Percentiles rank a stretch among this genome's conserved stretches.
Evolutionary conservation across 345 rosid genomes (phyloP).

Genomic region (Boechera retrofracta): DNA sequence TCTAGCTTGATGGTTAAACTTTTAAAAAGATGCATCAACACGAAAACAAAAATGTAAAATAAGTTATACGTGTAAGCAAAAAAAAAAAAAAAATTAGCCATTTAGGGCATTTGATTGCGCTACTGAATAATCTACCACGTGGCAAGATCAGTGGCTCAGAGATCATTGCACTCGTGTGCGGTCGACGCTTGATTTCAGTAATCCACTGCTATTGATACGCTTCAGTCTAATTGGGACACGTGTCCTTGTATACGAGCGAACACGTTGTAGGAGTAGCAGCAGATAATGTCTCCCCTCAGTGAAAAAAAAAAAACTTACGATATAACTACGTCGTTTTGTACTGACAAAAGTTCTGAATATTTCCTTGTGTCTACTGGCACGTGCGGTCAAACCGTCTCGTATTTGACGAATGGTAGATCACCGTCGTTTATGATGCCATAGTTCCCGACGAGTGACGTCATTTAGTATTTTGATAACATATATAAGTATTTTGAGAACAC

Average conservation of each 20-base stretch:
- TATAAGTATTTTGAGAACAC: not conserved
- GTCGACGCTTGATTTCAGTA: conserved; percentile 16
- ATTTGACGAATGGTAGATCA: conserved; percentile 18
- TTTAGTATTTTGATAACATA: not conserved
- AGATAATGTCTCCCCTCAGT: conserved; percentile 1
- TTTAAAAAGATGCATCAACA: not conserved
- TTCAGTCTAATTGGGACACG: not conserved
- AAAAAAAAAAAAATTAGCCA: not conserved
- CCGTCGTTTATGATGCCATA: conserved; percentile 28
- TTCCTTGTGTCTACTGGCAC: conserved; percentile 32
- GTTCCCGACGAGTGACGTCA: conserved; percentile 26
- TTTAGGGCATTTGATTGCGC: conserved; percentile 14
- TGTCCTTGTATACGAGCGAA: not conserved
- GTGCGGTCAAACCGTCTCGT: conserved; percentile 32
- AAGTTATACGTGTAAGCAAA: not conserved
- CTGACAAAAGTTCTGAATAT: conserved; percentile 20
- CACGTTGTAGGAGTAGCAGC: conserved; percentile 28
- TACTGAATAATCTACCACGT: conserved; percentile 3
- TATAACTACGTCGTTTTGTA: conserved; percentile 30
- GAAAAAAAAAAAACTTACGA: not conserved
- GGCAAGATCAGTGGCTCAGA: conserved; percentile 31
- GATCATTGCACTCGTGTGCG: conserved; percentile 33
- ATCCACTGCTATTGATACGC: not conserved
- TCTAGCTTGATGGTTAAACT: not conserved
- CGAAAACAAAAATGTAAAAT: not conserved